Conservation (phyloP, 768 basidiomycete species). For the Mycena haematopus region DNA sequence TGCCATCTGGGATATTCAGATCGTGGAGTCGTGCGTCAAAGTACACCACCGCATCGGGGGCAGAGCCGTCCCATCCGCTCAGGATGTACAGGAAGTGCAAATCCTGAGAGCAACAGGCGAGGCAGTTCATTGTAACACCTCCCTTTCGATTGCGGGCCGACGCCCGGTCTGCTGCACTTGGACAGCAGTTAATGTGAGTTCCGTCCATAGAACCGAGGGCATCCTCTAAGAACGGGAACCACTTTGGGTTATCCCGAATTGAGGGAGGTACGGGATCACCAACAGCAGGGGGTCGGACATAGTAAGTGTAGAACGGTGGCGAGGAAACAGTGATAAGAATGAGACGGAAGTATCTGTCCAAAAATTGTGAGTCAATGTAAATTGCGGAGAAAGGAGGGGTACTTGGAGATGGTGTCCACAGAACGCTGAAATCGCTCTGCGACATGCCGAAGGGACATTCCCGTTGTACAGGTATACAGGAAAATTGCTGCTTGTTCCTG, state of each 20-base stretch:
- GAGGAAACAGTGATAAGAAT: background rate
- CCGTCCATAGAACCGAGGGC: conserved; percentile 44
- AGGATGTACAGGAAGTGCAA: conserved; percentile 33
- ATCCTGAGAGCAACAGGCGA: conserved; percentile 34
- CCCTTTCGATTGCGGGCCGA: conserved; percentile 34
- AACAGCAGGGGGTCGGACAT: conserved; percentile 28
- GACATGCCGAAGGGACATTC: conserved; percentile 28
- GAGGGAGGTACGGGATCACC: conserved; percentile 29
- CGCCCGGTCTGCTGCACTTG: conserved; percentile 23
- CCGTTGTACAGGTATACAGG: conserved; percentile 35
- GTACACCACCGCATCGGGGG: conserved; percentile 27
- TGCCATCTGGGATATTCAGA: conserved; percentile 17
- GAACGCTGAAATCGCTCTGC: conserved; percentile 27
- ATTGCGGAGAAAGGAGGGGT: background rate
- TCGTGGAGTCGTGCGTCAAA: conserved; percentile 25
- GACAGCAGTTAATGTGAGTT: conserved; percentile 36
- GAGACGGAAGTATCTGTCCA: background rate
- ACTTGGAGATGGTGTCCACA: conserved; percentile 30
- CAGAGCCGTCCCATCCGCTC: conserved; percentile 36
- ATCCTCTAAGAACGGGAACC: conserved; percentile 41
- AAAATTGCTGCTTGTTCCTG: conserved; percentile 37
- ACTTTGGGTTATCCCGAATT: conserved; percentile 38
- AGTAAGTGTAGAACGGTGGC: conserved; percentile 35
- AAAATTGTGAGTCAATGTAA: background rate
- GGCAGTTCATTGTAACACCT: conserved; percentile 35